Percentiles rank a stretch among this genome's conserved stretches.
These are phyloP conservation scores for Turnera subulata DNA, from an alignment of 345 rosid genomes.

Conservation along the genomic window DNA sequence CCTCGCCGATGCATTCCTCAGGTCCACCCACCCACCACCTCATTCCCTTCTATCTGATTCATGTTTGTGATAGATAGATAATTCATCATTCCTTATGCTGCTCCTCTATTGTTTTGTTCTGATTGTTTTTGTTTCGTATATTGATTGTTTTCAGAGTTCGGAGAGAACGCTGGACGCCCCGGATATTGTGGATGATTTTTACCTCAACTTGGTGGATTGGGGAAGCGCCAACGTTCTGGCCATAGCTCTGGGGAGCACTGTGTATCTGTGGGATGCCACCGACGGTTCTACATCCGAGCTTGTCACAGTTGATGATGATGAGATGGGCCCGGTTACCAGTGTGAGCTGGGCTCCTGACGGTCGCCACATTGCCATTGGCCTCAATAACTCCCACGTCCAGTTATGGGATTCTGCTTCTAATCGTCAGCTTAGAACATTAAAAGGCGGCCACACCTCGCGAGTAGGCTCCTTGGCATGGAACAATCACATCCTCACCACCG, in stretches of 20 bases:
- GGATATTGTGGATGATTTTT: conserved; percentile 7
- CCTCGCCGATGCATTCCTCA: conserved; percentile 5
- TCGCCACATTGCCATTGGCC: conserved; percentile 39
- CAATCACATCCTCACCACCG: conserved; percentile 44
- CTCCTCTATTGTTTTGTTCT: not conserved
- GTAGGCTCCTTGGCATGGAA: conserved; percentile 53
- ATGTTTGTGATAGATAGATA: too few species aligned
- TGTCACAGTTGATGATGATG: conserved; percentile 41
- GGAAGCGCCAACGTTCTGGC: conserved; percentile 38
- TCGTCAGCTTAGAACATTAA: conserved; percentile 33
- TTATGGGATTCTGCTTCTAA: conserved; percentile 43
- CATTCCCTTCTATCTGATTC: not conserved
- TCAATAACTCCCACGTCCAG: conserved; percentile 47
- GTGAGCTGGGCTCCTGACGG: conserved; percentile 58
- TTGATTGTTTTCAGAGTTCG: not conserved
- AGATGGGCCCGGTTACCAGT: conserved; percentile 46
- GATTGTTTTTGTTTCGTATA: not conserved
- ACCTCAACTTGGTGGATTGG: conserved; percentile 28
- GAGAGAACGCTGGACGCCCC: conserved; percentile 18
- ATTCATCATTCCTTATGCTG: too few species aligned
- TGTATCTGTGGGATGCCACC: conserved; percentile 52
- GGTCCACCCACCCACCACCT: not conserved
- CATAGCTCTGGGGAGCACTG: conserved; percentile 41
- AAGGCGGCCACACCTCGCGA: conserved; percentile 40
- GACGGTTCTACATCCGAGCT: conserved; percentile 44